Base-by-base conservation (phyloP, 106 monocot species). In the Apostasia shenzhenica region DNA sequence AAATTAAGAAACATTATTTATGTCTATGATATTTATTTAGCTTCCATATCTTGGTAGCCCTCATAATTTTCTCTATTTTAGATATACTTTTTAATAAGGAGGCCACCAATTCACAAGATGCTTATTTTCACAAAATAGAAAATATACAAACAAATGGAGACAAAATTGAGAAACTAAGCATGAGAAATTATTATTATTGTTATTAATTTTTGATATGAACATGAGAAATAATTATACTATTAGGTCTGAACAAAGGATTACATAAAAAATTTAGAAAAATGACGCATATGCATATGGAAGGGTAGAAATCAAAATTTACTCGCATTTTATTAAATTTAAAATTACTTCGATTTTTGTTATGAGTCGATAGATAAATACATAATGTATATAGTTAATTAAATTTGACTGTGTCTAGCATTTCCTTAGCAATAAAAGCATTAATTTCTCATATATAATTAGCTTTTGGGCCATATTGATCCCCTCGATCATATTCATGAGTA, bases 401-500 rank as follows among this genome's bases (percentile, higher is more conserved):
- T 50, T 5, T 4, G 8, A 50, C 8, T 50, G 6, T 50, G 4
- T 50, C 14, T 56, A 1, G 2, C 13, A 56, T 13, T n/a, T 12
- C 4, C 14, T 56, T 4, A 56, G 8, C 1, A 56, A 56, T 56
- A 12, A 0, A 56, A 4, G 56, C 2, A 14, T 6, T 12, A 1
- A 13, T 11, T 56, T 56, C 1, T 12, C n/a, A 4, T 56, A 56
- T 56, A 56, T 12, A 4, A 56, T 56, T 4, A 13, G 56, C 8
- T 14, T 56, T 12, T 56, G 2, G 56, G 8, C 56, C 13, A 56
- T 56, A 14, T 12, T n/a, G 26, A 26, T 26, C 26, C 26, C 26
- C 26, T 56, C n/a, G 4, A 5, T 45, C 4, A 45, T 63, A n/a
- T 63, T 63, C 45, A 63, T 63, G 62, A 62, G 62, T 62, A n/a